Evolutionary conservation across 2,329 filamentous ascomycete species (phyloP).

Genomic region (Colletotrichum nymphaeae): DNA sequence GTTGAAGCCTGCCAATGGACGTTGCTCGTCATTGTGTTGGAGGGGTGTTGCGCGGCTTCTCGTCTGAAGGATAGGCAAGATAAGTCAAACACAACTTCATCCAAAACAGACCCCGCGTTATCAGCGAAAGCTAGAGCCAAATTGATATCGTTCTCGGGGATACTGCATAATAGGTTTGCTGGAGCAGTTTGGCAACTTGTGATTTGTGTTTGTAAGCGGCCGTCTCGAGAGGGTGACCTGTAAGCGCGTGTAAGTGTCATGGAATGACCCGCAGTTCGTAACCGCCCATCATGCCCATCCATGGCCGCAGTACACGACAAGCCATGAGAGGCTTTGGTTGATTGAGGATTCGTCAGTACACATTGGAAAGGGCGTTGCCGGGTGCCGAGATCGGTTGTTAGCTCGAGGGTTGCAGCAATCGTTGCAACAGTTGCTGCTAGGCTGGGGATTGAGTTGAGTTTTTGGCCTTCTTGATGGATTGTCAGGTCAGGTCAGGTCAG

Average conservation of each 20-base stretch:
- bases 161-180: background rate
- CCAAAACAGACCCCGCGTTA: constrained; percentile 33
- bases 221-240: background rate
- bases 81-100: constrained; percentile 17
- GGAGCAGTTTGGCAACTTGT: background rate
- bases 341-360: background rate
- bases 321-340: background rate
- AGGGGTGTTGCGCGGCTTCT: constrained; percentile 22
- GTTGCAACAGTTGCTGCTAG: constrained; percentile 8
- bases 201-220: background rate
- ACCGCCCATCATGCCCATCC: background rate
- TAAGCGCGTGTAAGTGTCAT: background rate
- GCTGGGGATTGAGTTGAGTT: background rate
- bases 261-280: constrained; percentile 3
- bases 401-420: constrained; percentile 21
- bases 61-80: constrained; percentile 7
- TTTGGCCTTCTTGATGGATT: constrained; percentile 1
- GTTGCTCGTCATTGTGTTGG: background rate
- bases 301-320: background rate
- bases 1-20: background rate
- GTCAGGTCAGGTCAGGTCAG: background rate
- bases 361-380: background rate
- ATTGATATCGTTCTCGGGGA: background rate
- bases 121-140: constrained; percentile 27
- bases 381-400: constrained; percentile 25